A percentile compares a stretch with the other conserved stretches of the same genome.
Evolutionary conservation across 2,329 filamentous ascomycete genomes (phyloP).

Genomic region (Nemania diffusa): DNA sequence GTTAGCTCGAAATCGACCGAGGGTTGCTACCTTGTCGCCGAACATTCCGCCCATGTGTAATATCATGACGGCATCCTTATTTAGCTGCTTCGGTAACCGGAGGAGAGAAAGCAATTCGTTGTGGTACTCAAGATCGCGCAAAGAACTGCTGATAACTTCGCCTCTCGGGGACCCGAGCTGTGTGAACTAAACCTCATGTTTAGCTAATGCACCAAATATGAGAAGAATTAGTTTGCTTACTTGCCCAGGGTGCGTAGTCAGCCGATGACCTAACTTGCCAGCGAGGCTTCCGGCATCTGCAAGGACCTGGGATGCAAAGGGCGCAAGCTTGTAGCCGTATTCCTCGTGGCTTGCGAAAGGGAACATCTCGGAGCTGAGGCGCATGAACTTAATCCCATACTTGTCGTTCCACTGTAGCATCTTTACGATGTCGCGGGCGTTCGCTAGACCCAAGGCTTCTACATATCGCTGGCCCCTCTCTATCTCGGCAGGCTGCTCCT

Average conservation of each 20-base stretch:
- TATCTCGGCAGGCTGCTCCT: conserved; percentile 71
- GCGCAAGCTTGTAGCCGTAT: conserved; percentile 85
- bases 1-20: conserved; percentile 81
- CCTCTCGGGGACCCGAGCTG: conserved; percentile 85
- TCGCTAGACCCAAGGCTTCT: conserved; percentile 80
- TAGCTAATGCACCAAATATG: conserved; percentile 5
- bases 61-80: conserved; percentile 93
- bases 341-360: conserved; percentile 91
- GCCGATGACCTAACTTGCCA: conserved; percentile 80
- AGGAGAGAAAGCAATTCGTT: conserved; percentile 84
- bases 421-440: conserved; percentile 83
- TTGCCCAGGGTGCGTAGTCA: conserved; percentile 91
- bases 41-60: conserved; percentile 92
- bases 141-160: conserved; percentile 78
- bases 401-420: conserved; percentile 93
- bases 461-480: conserved; percentile 77
- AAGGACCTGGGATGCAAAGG: conserved; percentile 82
- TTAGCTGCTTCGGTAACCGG: conserved; percentile 77
- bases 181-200: conserved; percentile 70
- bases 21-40: conserved; percentile 82
- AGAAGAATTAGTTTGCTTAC: conserved; percentile 45
- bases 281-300: conserved; percentile 81
- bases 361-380: conserved; percentile 95
- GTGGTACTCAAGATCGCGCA: conserved; percentile 89
- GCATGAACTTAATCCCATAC: conserved; percentile 91